Evolutionary conservation across 495 filamentous ascomycete species (phyloP).

Genomic region (Neurospora discreta): DNA sequence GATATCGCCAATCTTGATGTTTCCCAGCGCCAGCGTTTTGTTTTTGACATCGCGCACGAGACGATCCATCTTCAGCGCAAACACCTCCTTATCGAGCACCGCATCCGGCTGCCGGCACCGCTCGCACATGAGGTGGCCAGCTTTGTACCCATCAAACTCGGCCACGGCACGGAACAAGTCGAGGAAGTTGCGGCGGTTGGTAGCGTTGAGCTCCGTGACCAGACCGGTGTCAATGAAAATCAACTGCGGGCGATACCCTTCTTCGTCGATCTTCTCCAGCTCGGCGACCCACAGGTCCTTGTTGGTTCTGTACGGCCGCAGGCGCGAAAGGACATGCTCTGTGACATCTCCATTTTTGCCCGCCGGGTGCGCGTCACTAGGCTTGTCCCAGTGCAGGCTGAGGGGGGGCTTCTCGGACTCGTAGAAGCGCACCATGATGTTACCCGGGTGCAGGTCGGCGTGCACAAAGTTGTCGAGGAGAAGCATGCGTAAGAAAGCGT

Average conservation of each 20-base stretch:
- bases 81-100: slow-evolving; percentile 79
- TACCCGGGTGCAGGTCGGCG: slow-evolving; percentile 95
- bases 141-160: slow-evolving; percentile 93
- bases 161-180: slow-evolving; percentile 93
- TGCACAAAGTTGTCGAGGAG: slow-evolving; percentile 97
- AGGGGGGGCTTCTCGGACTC: slow-evolving; percentile 62
- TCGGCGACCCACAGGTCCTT: slow-evolving; percentile 56
- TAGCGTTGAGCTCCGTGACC: slow-evolving; percentile 82
- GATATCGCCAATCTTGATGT: slow-evolving; percentile 93
- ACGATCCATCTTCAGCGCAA: slow-evolving; percentile 93
- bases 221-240: slow-evolving; percentile 98
- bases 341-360: slow-evolving; percentile 60
- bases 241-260: slow-evolving; percentile 87
- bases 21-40: slow-evolving; percentile 82
- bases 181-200: slow-evolving; percentile 83
- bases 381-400: slow-evolving; percentile 29
- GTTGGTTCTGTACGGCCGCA: slow-evolving; percentile 59
- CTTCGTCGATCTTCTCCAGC: slow-evolving; percentile 67
- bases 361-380: slow-evolving; percentile 12
- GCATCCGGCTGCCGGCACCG: slow-evolving; percentile 82
- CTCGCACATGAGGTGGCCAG: slow-evolving; percentile 91
- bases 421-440: slow-evolving; percentile 99
- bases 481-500: slow-evolving; percentile 97
- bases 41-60: slow-evolving; percentile 83
- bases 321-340: slow-evolving; percentile 66